phyloP scores from a whole-genome alignment of 257 asterid species.

The Plantago ovata region DNA sequence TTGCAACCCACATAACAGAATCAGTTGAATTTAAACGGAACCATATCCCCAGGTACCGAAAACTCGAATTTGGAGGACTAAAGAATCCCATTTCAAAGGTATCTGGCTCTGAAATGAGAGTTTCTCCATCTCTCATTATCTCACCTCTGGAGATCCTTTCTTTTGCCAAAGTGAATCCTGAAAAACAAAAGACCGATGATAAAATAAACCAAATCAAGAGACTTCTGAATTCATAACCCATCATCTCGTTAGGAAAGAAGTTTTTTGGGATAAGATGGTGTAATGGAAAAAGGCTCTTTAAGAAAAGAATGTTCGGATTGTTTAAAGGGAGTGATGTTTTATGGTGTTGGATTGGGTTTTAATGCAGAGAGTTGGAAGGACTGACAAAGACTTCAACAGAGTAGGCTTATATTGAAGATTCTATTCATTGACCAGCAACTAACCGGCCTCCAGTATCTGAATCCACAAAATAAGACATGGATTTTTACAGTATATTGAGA shows the following conservation, averaged over 20 bases:
- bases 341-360: conserved; percentile 9
- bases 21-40: conserved; percentile 22
- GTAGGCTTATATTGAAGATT: conserved; percentile 33
- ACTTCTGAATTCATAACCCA: conserved; percentile 22
- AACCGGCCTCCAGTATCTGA: not conserved
- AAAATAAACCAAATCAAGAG: conserved; percentile 17
- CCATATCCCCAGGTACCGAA: conserved; percentile 75
- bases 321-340: conserved; percentile 1
- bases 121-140: conserved; percentile 41
- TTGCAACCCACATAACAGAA: conserved; percentile 75
- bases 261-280: not conserved
- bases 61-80: conserved; percentile 38
- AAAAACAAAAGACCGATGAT: conserved; percentile 11
- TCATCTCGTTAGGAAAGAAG: conserved; percentile 29
- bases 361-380: conserved; percentile 24
- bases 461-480: not conserved
- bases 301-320: conserved; percentile 1
- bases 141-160: conserved; percentile 31
- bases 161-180: conserved; percentile 23
- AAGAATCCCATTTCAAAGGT: conserved; percentile 66
- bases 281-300: not conserved
- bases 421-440: conserved; percentile 26
- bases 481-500: not conserved
- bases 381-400: conserved; percentile 24
- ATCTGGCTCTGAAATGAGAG: conserved; percentile 34